A percentile compares a stretch with the other conserved stretches of the same genome.
These are phyloP conservation scores for Phytopythium kandeliae DNA, from an alignment of 352 stramenopile species.

Conservation along the genomic window DNA sequence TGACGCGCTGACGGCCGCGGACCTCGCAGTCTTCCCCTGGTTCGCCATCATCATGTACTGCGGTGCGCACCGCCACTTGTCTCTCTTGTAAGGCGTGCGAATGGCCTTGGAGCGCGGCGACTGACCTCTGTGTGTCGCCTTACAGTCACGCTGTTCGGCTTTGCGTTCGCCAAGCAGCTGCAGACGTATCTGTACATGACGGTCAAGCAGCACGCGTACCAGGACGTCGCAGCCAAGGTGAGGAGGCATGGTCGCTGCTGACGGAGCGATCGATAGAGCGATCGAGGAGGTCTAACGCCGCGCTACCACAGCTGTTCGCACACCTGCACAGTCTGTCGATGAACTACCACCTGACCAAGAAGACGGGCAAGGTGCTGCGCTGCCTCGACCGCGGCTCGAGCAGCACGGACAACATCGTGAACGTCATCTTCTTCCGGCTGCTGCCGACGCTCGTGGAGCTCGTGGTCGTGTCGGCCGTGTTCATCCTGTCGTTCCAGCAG, in stretches of 20 bases:
- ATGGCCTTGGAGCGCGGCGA: background rate
- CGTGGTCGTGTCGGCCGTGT: conserved; percentile 89
- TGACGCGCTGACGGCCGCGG: conserved; percentile 36
- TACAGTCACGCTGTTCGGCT: conserved; percentile 50
- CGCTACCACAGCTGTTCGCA: conserved; percentile 70
- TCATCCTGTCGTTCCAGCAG: conserved; percentile 90
- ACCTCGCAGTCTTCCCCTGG: conserved; percentile 32
- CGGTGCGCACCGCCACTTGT: conserved; percentile 18
- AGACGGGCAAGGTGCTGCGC: conserved; percentile 94
- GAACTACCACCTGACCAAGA: conserved; percentile 97
- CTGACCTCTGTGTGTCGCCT: background rate
- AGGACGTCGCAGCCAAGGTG: conserved; percentile 89
- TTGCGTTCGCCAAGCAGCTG: conserved; percentile 89
- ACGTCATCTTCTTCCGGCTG: conserved; percentile 96
- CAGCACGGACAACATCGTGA: conserved; percentile 92
- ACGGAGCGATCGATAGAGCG: too few species aligned
- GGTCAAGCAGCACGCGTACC: conserved; percentile 96
- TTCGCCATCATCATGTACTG: conserved; percentile 58
- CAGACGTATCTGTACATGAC: conserved; percentile 92
- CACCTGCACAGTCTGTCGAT: conserved; percentile 95
- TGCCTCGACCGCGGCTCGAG: conserved; percentile 83
- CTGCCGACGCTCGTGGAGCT: conserved; percentile 93
- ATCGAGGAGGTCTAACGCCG: conserved; percentile 3
- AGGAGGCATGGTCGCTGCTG: too few species aligned
- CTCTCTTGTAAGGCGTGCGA: too few species aligned